Conservation (phyloP, 2,329 filamentous ascomycete genomes). For the Phialocephala sp. region DNA sequence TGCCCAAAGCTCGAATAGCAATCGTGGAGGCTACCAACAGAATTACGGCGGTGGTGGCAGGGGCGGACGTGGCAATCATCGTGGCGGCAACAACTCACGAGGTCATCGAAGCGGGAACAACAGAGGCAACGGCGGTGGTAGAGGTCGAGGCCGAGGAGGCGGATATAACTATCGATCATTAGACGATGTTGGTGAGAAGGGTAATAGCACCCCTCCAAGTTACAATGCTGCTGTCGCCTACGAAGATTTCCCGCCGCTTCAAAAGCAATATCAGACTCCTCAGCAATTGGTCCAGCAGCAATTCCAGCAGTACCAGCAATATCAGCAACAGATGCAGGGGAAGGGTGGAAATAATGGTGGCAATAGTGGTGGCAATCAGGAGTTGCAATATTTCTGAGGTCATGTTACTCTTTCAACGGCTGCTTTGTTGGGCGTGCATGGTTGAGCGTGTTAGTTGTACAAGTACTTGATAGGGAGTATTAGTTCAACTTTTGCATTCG, state of each 20-base stretch:
- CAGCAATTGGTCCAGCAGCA: slow-evolving; percentile 43
- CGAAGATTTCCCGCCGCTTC: slow-evolving; percentile 44
- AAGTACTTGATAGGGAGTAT: background rate
- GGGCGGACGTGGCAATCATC: slow-evolving; percentile 43
- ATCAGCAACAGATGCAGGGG: slow-evolving; percentile 37
- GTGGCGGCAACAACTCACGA: slow-evolving; percentile 42
- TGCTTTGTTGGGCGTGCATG: background rate
- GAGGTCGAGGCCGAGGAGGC: slow-evolving; percentile 52
- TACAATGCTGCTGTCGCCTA: slow-evolving; percentile 43
- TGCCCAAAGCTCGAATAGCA: slow-evolving; percentile 37
- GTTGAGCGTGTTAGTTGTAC: background rate
- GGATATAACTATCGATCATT: slow-evolving; percentile 68
- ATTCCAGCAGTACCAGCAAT: slow-evolving; percentile 41
- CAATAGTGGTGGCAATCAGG: slow-evolving; percentile 30
- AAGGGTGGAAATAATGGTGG: slow-evolving; percentile 31
- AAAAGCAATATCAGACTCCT: slow-evolving; percentile 43
- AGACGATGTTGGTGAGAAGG: slow-evolving; percentile 63
- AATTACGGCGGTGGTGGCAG: slow-evolving; percentile 41
- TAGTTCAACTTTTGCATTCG: background rate
- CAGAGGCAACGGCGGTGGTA: slow-evolving; percentile 48
- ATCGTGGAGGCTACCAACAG: slow-evolving; percentile 42
- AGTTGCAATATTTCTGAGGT: slow-evolving; percentile 40
- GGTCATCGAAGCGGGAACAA: slow-evolving; percentile 39
- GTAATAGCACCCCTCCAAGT: slow-evolving; percentile 44
- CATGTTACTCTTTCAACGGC: background rate